Evolutionary conservation across 2,329 filamentous ascomycete species (phyloP).

Genomic region (Trichoderma brevicompactum): DNA sequence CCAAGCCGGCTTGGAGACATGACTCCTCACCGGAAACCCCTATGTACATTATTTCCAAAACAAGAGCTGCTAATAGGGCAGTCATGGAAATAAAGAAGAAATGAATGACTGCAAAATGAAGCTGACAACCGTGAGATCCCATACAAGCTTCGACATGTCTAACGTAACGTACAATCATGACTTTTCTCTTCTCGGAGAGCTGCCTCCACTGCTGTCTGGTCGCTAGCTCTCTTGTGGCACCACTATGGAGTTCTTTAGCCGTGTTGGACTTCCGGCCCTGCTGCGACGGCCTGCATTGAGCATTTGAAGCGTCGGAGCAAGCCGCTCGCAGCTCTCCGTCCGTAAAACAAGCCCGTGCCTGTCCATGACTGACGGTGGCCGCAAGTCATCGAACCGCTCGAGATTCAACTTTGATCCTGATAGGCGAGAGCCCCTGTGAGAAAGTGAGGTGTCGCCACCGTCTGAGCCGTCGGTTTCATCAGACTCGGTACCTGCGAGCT

Average conservation of each 20-base stretch:
- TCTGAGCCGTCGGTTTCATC: slow-evolving; percentile 69
- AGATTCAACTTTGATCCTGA: slow-evolving; percentile 67
- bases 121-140: neutral
- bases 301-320: slow-evolving; percentile 62
- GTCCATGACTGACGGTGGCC: slow-evolving; percentile 55
- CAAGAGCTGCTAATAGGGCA: neutral
- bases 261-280: slow-evolving; percentile 60
- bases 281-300: slow-evolving; percentile 62
- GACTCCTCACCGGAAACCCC: neutral
- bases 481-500: slow-evolving; percentile 70
- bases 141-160: slow-evolving; percentile 1
- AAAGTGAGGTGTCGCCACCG: slow-evolving; percentile 58
- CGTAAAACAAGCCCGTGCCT: slow-evolving; percentile 76
- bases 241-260: slow-evolving; percentile 62
- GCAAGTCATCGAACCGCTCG: slow-evolving; percentile 55
- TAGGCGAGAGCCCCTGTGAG: slow-evolving; percentile 67
- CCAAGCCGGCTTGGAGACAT: slow-evolving; percentile 5
- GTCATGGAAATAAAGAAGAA: neutral
- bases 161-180: slow-evolving; percentile 19
- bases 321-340: slow-evolving; percentile 83
- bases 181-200: neutral
- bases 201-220: neutral
- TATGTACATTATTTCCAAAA: slow-evolving; percentile 13
- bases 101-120: slow-evolving; percentile 1
- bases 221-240: slow-evolving; percentile 19